A percentile compares a stretch with the other conserved stretches of the same genome.
Conservation (phyloP, 306 rosid genomes). For the Astragalus glycyphyllos region DNA sequence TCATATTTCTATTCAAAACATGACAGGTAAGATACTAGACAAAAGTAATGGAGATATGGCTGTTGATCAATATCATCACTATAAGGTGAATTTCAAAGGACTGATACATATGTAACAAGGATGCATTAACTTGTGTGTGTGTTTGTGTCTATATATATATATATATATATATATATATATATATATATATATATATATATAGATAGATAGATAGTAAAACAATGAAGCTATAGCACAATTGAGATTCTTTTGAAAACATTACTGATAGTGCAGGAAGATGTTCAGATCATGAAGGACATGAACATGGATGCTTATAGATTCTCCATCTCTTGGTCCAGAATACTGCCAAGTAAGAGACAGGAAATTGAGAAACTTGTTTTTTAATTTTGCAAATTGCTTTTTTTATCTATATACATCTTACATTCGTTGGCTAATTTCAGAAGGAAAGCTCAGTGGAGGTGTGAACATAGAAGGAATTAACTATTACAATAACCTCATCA, state of each 20-base stretch:
- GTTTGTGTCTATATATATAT: no score
- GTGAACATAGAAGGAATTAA: conserved; percentile 56
- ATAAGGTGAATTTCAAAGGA: conserved; percentile 41
- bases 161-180: no score
- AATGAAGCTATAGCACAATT: background rate
- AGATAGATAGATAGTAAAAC: no score
- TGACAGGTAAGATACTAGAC: conserved; percentile 49
- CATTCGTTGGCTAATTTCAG: conserved; percentile 38
- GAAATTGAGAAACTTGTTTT: background rate
- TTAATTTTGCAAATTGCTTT: background rate
- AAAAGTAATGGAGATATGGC: conserved; percentile 60
- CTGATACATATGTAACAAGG: background rate
- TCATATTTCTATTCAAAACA: background rate
- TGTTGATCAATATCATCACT: conserved; percentile 56
- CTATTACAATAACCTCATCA: conserved; percentile 64
- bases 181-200: no score
- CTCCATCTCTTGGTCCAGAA: conserved; percentile 77
- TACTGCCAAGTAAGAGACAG: conserved; percentile 57
- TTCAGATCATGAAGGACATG: conserved; percentile 60
- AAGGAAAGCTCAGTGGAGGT: conserved; percentile 57
- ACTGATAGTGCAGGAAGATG: conserved; percentile 58
- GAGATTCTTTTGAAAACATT: background rate
- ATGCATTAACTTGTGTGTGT: no score
- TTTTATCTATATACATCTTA: background rate
- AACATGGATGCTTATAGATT: conserved; percentile 65